phyloP scores from a whole-genome alignment of 805 yeast genomes.

The Komagataella mondaviorum region DNA sequence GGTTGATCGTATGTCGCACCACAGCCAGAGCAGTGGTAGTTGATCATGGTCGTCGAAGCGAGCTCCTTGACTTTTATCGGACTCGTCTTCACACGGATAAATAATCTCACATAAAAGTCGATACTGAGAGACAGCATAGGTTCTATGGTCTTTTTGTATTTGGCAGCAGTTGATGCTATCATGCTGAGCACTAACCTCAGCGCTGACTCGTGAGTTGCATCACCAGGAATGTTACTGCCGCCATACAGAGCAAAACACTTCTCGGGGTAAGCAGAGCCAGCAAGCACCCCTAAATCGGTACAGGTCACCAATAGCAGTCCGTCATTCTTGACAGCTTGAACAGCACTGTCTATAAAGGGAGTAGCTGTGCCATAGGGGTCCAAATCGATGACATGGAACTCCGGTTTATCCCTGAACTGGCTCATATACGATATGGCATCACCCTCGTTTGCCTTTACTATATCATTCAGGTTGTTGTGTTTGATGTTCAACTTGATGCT shows the following conservation, averaged over 20 bases:
- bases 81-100: conserved; percentile 62
- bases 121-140: conserved; percentile 80
- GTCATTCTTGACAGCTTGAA: conserved; percentile 70
- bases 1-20: conserved; percentile 59
- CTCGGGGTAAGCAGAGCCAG: conserved; percentile 94
- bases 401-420: conserved; percentile 22
- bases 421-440: conserved; percentile 85
- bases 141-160: conserved; percentile 75
- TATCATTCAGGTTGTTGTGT: conserved; percentile 44
- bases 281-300: conserved; percentile 90
- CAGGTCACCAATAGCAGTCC: conserved; percentile 87
- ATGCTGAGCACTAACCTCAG: conserved; percentile 68
- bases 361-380: conserved; percentile 98
- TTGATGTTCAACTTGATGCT: conserved; percentile 62
- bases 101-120: conserved; percentile 84
- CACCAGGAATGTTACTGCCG: conserved; percentile 77
- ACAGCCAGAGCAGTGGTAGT: conserved; percentile 83
- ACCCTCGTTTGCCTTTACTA: conserved; percentile 59
- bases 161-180: conserved; percentile 76
- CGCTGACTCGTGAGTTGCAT: conserved; percentile 89
- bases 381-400: conserved; percentile 78
- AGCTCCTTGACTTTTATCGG: conserved; percentile 76
- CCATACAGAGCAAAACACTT: conserved; percentile 93
- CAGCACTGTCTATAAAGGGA: conserved; percentile 87
- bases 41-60: conserved; percentile 63